phyloP scores from a whole-genome alignment of 139 green algal genomes.

The Limnomonas spitsbergensis region DNA sequence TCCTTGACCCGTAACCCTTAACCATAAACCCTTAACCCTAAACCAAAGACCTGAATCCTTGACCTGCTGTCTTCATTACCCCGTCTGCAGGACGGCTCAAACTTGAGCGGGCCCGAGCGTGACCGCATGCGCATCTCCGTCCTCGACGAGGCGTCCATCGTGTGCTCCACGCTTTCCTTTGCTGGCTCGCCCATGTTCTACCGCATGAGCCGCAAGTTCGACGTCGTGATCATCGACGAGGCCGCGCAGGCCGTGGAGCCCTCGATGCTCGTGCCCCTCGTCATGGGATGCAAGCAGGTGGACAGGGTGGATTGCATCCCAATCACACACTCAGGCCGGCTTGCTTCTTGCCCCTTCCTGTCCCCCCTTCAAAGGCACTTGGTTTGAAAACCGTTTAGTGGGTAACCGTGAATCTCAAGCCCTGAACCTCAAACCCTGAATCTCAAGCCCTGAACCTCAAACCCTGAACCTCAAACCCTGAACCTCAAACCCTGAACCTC shows the following conservation, averaged over 20 bases:
- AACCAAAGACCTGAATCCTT: too few relatives aligned
- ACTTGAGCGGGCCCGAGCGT: slow-evolving; percentile 24
- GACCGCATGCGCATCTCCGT: slow-evolving; percentile 55
- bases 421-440: too few relatives aligned
- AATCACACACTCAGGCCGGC: background rate
- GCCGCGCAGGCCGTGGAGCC: slow-evolving; percentile 80
- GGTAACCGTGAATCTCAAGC: too few relatives aligned
- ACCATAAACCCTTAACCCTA: too few relatives aligned
- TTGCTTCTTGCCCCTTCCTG: too few relatives aligned
- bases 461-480: too few relatives aligned
- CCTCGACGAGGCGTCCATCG: slow-evolving; percentile 77
- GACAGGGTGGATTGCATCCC: background rate
- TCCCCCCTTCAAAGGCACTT: too few relatives aligned
- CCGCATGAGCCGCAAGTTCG: slow-evolving; percentile 50
- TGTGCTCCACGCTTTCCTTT: slow-evolving; percentile 81
- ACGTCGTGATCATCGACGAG: slow-evolving; percentile 74
- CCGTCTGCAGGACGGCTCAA: background rate
- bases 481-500: too few relatives aligned
- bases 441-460: too few relatives aligned
- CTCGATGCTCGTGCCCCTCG: slow-evolving; percentile 62
- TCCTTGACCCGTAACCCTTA: too few relatives aligned
- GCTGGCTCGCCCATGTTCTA: slow-evolving; percentile 43
- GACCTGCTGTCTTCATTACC: too few relatives aligned
- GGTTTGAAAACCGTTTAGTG: too few relatives aligned
- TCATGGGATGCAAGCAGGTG: slow-evolving; percentile 60